These are phyloP conservation scores for Suillus subaureus DNA, from an alignment of 768 basidiomycete genomes.

Conservation along the genomic window DNA sequence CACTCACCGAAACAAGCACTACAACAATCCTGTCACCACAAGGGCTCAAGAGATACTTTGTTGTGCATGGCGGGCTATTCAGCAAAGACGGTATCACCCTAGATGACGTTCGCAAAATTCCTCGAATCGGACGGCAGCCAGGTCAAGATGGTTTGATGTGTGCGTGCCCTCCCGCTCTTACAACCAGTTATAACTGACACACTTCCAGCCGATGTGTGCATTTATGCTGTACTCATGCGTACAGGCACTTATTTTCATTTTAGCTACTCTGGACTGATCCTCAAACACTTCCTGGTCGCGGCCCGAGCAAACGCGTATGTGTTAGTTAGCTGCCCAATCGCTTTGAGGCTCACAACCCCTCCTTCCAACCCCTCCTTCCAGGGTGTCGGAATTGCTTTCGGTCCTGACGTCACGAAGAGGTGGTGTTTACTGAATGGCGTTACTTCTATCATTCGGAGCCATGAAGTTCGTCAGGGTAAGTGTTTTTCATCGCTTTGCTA, in stretches of 20 bases:
- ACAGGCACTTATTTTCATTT: slow-evolving; percentile 13
- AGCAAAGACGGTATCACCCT: slow-evolving; percentile 94
- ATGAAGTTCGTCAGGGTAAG: slow-evolving; percentile 92
- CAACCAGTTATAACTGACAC: slow-evolving; percentile 13
- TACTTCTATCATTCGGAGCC: slow-evolving; percentile 89
- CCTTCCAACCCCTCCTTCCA: too few relatives aligned
- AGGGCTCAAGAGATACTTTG: slow-evolving; percentile 86
- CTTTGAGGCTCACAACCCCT: slow-evolving; percentile 14
- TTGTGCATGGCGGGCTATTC: slow-evolving; percentile 96
- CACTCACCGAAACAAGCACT: slow-evolving; percentile 39
- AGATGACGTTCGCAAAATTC: slow-evolving; percentile 88
- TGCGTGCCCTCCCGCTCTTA: slow-evolving; percentile 37
- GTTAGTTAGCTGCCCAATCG: slow-evolving; percentile 2
- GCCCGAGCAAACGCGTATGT: slow-evolving; percentile 92
- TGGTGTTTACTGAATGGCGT: slow-evolving; percentile 91
- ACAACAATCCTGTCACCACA: slow-evolving; percentile 78
- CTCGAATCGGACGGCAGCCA: slow-evolving; percentile 87
- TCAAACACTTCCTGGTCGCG: slow-evolving; percentile 83
- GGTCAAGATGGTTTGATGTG: slow-evolving; percentile 96
- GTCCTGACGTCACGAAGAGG: slow-evolving; percentile 86
- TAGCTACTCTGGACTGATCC: slow-evolving; percentile 97
- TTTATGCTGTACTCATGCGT: background rate
- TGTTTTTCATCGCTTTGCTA: slow-evolving; percentile 13
- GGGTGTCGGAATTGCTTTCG: slow-evolving; percentile 96
- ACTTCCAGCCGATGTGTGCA: slow-evolving; percentile 60